Evolutionary conservation across 768 basidiomycete genomes (phyloP).

Genomic region (Lactarius psammicola): DNA sequence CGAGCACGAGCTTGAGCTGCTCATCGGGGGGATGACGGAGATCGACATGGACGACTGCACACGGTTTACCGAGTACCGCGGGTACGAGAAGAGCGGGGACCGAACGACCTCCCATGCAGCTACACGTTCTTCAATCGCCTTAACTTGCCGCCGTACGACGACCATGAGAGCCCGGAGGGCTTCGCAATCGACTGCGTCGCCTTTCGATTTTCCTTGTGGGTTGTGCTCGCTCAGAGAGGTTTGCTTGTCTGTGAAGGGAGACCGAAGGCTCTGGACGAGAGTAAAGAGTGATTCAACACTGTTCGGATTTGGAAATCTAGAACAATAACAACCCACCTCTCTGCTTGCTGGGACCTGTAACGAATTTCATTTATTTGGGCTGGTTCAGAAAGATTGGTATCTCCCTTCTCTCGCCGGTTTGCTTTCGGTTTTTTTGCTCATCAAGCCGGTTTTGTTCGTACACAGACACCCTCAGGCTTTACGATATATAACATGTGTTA

Average conservation of each 20-base stretch:
- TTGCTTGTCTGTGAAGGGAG: slow-evolving; percentile 51
- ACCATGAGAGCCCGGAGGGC: slow-evolving; percentile 81
- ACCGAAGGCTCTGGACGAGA: slow-evolving; percentile 67
- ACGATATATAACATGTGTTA: too few relatives aligned
- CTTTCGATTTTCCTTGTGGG: too few relatives aligned
- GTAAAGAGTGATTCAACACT: slow-evolving; percentile 19
- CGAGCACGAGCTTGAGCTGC: slow-evolving; percentile 81
- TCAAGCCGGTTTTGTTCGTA: too few relatives aligned
- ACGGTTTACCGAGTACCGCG: slow-evolving; percentile 90
- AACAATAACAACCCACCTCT: too few relatives aligned
- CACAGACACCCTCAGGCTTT: too few relatives aligned
- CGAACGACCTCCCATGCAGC: slow-evolving; percentile 78
- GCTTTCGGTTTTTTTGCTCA: too few relatives aligned
- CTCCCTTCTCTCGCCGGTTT: too few relatives aligned
- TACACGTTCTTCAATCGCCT: slow-evolving; percentile 94
- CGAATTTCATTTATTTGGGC: too few relatives aligned
- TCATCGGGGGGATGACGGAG: slow-evolving; percentile 79
- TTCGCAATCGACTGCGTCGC: slow-evolving; percentile 75
- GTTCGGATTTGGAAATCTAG: too few relatives aligned
- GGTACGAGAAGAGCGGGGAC: slow-evolving; percentile 85
- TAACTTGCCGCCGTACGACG: slow-evolving; percentile 87
- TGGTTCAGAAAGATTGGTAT: too few relatives aligned
- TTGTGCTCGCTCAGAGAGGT: not conserved
- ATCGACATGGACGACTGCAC: slow-evolving; percentile 80
- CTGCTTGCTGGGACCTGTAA: too few relatives aligned